These are phyloP conservation scores for Termitomyces sp. DNA, from an alignment of 768 basidiomycete genomes.

Conservation along the genomic window DNA sequence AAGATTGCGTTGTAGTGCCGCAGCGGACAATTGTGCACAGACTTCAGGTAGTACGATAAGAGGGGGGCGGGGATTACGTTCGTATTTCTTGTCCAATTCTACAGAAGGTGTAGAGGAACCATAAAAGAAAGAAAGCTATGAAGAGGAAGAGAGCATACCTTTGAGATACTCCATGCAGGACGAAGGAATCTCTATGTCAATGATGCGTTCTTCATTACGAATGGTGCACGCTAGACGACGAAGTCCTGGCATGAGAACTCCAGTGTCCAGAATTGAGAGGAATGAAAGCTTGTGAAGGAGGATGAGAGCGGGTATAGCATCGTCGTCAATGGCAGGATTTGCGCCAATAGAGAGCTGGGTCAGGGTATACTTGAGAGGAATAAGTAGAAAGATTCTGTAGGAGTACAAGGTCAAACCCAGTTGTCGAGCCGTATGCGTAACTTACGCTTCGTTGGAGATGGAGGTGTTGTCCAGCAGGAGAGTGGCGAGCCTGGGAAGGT, in stretches of 20 bases:
- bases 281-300: slow-evolving; percentile 40
- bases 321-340: slow-evolving; percentile 51
- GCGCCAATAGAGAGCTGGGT: slow-evolving; percentile 42
- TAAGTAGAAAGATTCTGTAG: slow-evolving; percentile 49
- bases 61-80: slow-evolving; percentile 40
- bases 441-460: slow-evolving; percentile 60
- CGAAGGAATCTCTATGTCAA: slow-evolving; percentile 50
- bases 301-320: slow-evolving; percentile 48
- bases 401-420: neutral
- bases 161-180: slow-evolving; percentile 49
- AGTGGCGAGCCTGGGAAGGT: slow-evolving; percentile 42
- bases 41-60: slow-evolving; percentile 38
- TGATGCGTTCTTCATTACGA: slow-evolving; percentile 27
- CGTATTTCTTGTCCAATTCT: slow-evolving; percentile 46
- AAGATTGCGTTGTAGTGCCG: slow-evolving; percentile 52
- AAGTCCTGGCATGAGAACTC: slow-evolving; percentile 52
- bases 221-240: slow-evolving; percentile 34
- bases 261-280: slow-evolving; percentile 49
- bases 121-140: neutral
- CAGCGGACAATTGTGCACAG: slow-evolving; percentile 35
- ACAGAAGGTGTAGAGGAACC: neutral
- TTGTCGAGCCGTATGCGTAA: neutral
- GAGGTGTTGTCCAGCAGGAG: slow-evolving; percentile 47
- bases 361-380: slow-evolving; percentile 50
- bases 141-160: slow-evolving; percentile 26